These are phyloP conservation scores for Phoma sp. DNA, from an alignment of 2,329 filamentous ascomycete genomes.

Conservation along the genomic window DNA sequence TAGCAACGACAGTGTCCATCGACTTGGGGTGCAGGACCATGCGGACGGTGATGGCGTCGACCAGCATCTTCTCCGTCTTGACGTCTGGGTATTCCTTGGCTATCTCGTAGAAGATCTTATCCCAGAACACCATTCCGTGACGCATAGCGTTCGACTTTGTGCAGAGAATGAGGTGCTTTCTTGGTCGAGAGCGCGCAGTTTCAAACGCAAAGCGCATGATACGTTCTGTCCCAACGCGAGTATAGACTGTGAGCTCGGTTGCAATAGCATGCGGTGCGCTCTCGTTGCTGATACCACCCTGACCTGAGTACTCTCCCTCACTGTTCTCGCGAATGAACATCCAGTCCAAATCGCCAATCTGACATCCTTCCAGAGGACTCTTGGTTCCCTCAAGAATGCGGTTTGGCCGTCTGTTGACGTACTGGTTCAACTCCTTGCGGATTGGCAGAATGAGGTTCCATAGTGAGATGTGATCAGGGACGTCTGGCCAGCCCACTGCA, in stretches of 20 bases:
- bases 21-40: conserved; percentile 55
- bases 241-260: conserved; percentile 57
- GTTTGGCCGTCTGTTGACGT: conserved; percentile 68
- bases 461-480: conserved; percentile 71
- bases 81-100: conserved; percentile 55
- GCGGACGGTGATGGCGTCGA: conserved; percentile 57
- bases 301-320: conserved; percentile 57
- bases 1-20: conserved; percentile 57
- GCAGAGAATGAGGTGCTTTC: conserved; percentile 57
- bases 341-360: conserved; percentile 53
- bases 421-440: conserved; percentile 70
- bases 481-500: conserved; percentile 64
- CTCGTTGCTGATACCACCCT: conserved; percentile 53
- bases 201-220: conserved; percentile 58
- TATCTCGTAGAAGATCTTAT: conserved; percentile 54
- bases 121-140: conserved; percentile 58
- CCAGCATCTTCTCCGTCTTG: conserved; percentile 57
- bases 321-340: conserved; percentile 57
- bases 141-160: conserved; percentile 58
- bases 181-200: conserved; percentile 50
- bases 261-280: conserved; percentile 49
- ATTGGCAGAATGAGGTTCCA: conserved; percentile 72
- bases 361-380: conserved; percentile 49
- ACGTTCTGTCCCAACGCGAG: conserved; percentile 53
- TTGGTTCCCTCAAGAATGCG: conserved; percentile 51